A percentile compares a stretch with the other conserved stretches of the same genome.
These are phyloP conservation scores for Podospora pseudocomata DNA, from an alignment of 495 filamentous ascomycete genomes.

Conservation along the genomic window DNA sequence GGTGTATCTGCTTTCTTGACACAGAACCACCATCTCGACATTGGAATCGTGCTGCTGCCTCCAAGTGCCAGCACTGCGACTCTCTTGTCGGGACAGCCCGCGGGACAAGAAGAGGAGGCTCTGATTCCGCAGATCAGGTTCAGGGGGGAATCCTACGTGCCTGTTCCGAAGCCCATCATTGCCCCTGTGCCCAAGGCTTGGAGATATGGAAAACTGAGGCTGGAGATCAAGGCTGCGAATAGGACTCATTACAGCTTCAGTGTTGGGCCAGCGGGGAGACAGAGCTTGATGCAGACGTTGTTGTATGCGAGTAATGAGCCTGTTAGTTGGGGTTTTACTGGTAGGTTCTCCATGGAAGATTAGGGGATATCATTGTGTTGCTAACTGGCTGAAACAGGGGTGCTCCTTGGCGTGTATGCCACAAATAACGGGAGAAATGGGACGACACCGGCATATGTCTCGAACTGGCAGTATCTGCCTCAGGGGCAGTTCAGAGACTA, in stretches of 20 bases:
- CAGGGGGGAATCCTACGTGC: slow-evolving; percentile 37
- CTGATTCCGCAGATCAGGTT: slow-evolving; percentile 37
- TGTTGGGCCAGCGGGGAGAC: slow-evolving; percentile 35
- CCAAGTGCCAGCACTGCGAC: slow-evolving; percentile 17
- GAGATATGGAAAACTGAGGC: slow-evolving; percentile 29
- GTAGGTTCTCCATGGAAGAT: slow-evolving; percentile 24
- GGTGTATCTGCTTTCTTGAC: slow-evolving; percentile 48
- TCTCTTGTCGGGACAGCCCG: slow-evolving; percentile 9
- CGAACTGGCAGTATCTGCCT: slow-evolving; percentile 44
- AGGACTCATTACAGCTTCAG: slow-evolving; percentile 46
- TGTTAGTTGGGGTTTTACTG: slow-evolving; percentile 52
- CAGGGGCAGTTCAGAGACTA: slow-evolving; percentile 42
- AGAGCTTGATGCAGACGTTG: slow-evolving; percentile 33
- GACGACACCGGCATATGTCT: slow-evolving; percentile 42
- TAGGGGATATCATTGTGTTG: neutral
- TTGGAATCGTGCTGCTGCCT: slow-evolving; percentile 47
- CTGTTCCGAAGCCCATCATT: slow-evolving; percentile 31
- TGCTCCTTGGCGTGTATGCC: slow-evolving; percentile 47
- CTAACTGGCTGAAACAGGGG: slow-evolving; percentile 23
- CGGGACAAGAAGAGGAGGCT: slow-evolving; percentile 1
- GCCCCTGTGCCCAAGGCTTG: slow-evolving; percentile 35
- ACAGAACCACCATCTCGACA: slow-evolving; percentile 52
- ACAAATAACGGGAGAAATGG: slow-evolving; percentile 50
- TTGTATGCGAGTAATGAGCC: slow-evolving; percentile 37
- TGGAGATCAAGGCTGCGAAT: slow-evolving; percentile 48